Evolutionary conservation across 2,329 filamentous ascomycete genomes (phyloP), one percentile per base, ranked within the genome.

Genomic region (Aspergillus pseudoglaucus): DNA sequence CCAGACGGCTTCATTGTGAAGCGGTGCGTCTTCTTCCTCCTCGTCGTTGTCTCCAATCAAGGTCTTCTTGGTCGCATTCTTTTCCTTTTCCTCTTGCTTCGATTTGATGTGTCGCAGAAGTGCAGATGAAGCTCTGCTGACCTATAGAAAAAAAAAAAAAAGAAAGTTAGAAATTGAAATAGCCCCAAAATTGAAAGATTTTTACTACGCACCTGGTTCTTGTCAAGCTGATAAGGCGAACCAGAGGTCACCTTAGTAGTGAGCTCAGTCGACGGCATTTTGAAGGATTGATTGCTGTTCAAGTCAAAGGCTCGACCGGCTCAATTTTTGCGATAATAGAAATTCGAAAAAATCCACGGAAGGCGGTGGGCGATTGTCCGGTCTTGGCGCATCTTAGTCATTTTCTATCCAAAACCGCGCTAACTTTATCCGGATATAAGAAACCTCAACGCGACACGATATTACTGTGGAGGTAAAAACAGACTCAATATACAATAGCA

Each of bases 101-200:
- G 72, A 73, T 63, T 77, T 76, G 60, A 82, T 79, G 60, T 81
- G 77, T 58, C 73, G 67, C 54, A 83, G 66, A 44, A 85, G 74
- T 22, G 81, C 80, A 49, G 73, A 76, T 35, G 80, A 79, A 52
- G 82, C 82, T 68, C 76, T 77, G 52, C 78, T 65, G 45, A 80
- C 80, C 71, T 84, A 60, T 41, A 47, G 39, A 51, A 46, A 52
- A 50, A 12, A 22, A 14, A 5, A 39, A 12, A 39, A 20, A 39
- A 39, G n/a, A 22, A 18, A 4, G 37, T 56, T 49, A 53, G 49
- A 30, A 27, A 17, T 32, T n/a, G 42, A 18, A 35, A 17, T 44
- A 14, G 18, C 8, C 49, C 5, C n/a, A 46, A 14, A 35, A 42
- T 44, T 14, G 15, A 33, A 6, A 42, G 27, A 27, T 25, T 37